Base-by-base conservation (phyloP, 2,329 filamentous ascomycete species). In the Ophiocordyceps camponoti-rufipedis region DNA sequence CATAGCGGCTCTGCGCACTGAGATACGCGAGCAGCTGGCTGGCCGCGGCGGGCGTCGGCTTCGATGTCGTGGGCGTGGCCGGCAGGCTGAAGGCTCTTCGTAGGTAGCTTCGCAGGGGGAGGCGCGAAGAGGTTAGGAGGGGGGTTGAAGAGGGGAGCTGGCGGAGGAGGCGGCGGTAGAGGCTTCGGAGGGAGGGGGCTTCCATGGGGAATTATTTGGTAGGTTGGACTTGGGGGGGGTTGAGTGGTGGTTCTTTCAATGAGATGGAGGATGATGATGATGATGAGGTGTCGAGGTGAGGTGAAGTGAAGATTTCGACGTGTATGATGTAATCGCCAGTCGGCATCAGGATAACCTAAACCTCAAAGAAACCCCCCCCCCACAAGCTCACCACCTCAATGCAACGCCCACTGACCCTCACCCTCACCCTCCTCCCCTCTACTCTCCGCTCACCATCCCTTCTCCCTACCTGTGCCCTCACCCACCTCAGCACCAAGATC, bases 81-180 rank as follows among this genome's bases (percentile, higher is more conserved):
- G 52, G 23, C 23, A 3, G 23, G 23, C 23, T 44, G 44, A 61
- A 58, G 46, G 53, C 52, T 45, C 56, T 53, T 61, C 54, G 49
- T 48, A 60, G 45, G 58, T 49, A 55, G 55, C 44, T 45, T 57
- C 51, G 55, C 52, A 58, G 50, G 48, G 69, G 75, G 1, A 85
- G 81, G 38, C 80, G 78, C 23, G 69, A 64, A 48, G 64, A 54
- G 47, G 67, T 64, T 51, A 74, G 69, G 54, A 75, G 35, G 5
- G 35, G 35, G 14, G 35, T 14, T 38, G 35, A 61, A 2, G 73
- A 69, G 6, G 89, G 89, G 9, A 95, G 78, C 67, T 95, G 87
- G 62, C 89, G 86, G 46, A 96, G 78, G 57, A 95, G 71, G 40
- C 81, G 75, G 56, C 89, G 85, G 72, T 96, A 96, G 58, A 94